These are phyloP conservation scores for Nitzschia sp. DNA, from an alignment of 108 stramenopile genomes.

Conservation along the genomic window DNA sequence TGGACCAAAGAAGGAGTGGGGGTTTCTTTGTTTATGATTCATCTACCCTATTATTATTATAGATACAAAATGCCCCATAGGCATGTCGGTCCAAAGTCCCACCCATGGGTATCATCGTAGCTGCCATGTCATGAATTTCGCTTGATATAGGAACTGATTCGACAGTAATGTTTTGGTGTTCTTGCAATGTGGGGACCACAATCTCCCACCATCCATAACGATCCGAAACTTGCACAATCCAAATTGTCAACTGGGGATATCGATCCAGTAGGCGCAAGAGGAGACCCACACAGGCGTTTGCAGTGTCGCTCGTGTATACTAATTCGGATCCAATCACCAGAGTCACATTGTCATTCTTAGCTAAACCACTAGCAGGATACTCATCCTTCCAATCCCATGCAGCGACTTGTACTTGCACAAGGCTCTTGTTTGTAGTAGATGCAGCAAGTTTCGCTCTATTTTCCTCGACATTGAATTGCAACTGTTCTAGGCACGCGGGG, in stretches of 20 bases:
- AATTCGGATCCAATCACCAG: conserved; percentile 54
- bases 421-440: not conserved
- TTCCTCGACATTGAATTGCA: conserved; percentile 36
- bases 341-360: conserved; percentile 5
- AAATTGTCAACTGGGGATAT: conserved; percentile 29
- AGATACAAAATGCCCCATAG: conserved; percentile 31
- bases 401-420: conserved; percentile 25
- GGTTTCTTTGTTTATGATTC: too few species aligned
- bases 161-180: conserved; percentile 4
- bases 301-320: conserved; percentile 53
- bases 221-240: conserved; percentile 53
- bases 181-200: conserved; percentile 26
- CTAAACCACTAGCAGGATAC: not conserved
- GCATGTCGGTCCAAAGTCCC: conserved; percentile 34
- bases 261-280: conserved; percentile 21
- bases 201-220: conserved; percentile 48
- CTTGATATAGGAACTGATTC: conserved; percentile 22
- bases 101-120: conserved; percentile 34
- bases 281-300: conserved; percentile 30
- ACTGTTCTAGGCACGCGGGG: conserved; percentile 26
- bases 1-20: too few species aligned
- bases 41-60: not conserved
- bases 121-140: conserved; percentile 32
- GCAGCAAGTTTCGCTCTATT: conserved; percentile 10
- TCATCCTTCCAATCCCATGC: conserved; percentile 48